Evolutionary conservation across 345 rosid genomes (phyloP), one percentile per base, ranked within the genome.

Genomic region (Anastatica hierochuntica): DNA sequence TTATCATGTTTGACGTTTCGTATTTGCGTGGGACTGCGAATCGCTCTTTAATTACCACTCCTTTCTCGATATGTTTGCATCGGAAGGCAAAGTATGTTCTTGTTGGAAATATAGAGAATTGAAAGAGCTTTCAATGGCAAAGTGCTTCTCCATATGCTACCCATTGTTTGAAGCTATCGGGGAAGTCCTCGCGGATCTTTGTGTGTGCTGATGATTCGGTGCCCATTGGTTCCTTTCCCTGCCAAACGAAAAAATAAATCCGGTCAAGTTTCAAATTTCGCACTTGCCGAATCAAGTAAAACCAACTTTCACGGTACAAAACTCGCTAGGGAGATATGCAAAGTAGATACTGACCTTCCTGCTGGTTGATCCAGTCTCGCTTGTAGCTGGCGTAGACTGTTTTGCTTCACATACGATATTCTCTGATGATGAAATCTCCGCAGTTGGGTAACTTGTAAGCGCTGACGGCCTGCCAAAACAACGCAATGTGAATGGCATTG

Each of bases 91-190:
- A 52, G 42, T 37, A 53, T 14, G 60, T 54, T 54, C 61, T 63
- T 38, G 43, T 30, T 54, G 55, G 18, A 45, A 30, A 53, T 46
- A 41, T 18, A 35, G 18, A 40, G 39, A n/a, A n/a, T n/a, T 36
- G 24, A 20, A 37, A 18, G 27, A 54, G 37, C 12, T 44, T 49
- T 77, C 73, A 88, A 46, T 80, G 81, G 85, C 94, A 77, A 47
- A 92, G 65, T 13, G 94, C 70, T 68, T 83, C 90, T 56, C 97
- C 95, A 4, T 47, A 40, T 58, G 56, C 75, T 49, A 94, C 95
- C 99, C 99, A 94, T 14, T 69, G 70, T 53, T 71, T 82, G 67
- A 94, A 94, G 70, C 82, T 74, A 61, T 77, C 94, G 1, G 99
- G 45, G 58, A 67, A 81, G 14, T 85, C 95, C 72, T 82, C 81